Conservation (phyloP, 306 rosid genomes). For the Oemleria cerasiformis region DNA sequence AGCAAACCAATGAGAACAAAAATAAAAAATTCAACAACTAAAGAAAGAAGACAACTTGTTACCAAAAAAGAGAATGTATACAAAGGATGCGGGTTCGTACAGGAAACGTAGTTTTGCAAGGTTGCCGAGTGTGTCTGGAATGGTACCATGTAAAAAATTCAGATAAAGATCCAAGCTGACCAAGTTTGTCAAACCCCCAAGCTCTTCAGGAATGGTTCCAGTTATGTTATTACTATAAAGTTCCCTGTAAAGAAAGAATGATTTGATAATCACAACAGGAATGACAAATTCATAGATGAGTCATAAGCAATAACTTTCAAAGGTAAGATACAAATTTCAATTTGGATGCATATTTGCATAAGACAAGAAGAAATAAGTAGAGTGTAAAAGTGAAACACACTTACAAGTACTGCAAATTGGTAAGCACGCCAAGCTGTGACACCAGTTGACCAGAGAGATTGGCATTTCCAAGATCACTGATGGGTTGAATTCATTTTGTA, state of each 20-base stretch:
- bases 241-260: conserved; percentile 52
- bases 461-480: conserved; percentile 96
- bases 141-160: conserved; percentile 50
- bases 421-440: conserved; percentile 66
- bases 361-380: not conserved
- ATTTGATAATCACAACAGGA: not conserved
- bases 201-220: conserved; percentile 71
- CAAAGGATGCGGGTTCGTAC: conserved; percentile 53
- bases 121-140: conserved; percentile 53
- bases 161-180: conserved; percentile 94
- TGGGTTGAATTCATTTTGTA: too few species aligned
- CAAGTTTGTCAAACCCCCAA: conserved; percentile 69
- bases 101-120: conserved; percentile 71
- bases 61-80: conserved; percentile 19
- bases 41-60: conserved; percentile 22
- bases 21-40: conserved; percentile 11
- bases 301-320: not conserved
- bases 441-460: conserved; percentile 78
- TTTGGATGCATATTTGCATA: not conserved
- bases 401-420: conserved; percentile 88
- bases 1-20: conserved; percentile 12
- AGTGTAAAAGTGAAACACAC: conserved; percentile 34
- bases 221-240: conserved; percentile 68
- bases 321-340: not conserved
- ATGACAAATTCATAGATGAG: not conserved